Evolutionary conservation across 371 early-diverging fungal genomes (phyloP).

Genomic region (Mucor sp.): DNA sequence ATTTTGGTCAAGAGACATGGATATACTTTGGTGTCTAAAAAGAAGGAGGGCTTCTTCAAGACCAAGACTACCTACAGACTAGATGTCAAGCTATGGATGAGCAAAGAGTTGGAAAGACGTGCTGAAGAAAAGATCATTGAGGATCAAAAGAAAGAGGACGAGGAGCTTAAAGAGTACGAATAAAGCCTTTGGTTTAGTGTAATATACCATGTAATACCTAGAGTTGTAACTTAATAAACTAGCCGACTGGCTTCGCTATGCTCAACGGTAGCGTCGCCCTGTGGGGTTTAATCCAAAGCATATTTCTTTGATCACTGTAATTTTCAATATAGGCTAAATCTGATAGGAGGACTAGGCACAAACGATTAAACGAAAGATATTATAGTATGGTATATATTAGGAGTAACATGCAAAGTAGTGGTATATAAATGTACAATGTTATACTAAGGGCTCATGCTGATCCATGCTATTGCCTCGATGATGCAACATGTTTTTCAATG

Average conservation of each 20-base stretch:
- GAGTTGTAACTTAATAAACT: no score
- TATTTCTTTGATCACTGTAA: no score
- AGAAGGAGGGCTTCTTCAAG: constrained; percentile 30
- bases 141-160: constrained; percentile 36
- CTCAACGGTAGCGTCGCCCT: no score
- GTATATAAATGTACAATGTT: no score
- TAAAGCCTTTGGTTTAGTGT: constrained; percentile 5
- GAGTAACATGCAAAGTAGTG: no score
- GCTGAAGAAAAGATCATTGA: constrained; percentile 25
- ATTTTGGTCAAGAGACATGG: constrained; percentile 47
- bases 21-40: constrained; percentile 31
- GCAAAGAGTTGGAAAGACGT: constrained; percentile 33
- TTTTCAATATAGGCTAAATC: no score
- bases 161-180: constrained; percentile 40
- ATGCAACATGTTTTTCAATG: constrained; percentile 65
- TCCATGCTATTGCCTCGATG: background rate
- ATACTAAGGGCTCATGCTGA: background rate
- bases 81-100: constrained; percentile 55
- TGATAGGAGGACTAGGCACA: no score
- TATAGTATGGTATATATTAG: no score
- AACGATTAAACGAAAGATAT: no score
- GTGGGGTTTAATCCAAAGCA: no score
- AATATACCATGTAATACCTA: background rate
- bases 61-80: constrained; percentile 36
- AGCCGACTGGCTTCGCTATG: no score